phyloP scores from a whole-genome alignment of 163 green algal genomes.

The Coccomyxa subellipsoidea region DNA sequence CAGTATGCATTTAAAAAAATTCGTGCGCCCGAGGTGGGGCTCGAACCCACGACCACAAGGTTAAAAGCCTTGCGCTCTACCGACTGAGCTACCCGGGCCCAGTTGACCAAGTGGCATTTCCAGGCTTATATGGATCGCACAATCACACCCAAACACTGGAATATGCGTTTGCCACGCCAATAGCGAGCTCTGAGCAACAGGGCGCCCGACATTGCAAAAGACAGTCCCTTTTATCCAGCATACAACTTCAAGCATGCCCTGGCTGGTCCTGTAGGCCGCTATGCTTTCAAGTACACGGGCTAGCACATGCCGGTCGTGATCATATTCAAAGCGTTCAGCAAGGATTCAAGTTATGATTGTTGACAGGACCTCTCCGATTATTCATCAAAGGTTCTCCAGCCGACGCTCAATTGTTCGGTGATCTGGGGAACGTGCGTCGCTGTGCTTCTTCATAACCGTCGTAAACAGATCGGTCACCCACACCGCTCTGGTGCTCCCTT shows the following conservation, averaged over 20 bases:
- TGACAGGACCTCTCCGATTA: no score
- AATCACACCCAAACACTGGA: neutral
- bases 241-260: neutral
- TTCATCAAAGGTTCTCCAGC: no score
- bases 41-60: constrained; percentile 18
- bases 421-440: no score
- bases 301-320: neutral
- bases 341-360: no score
- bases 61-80: constrained; percentile 27
- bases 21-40: constrained; percentile 22
- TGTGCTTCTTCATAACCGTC: no score
- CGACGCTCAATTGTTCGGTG: no score
- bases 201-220: neutral
- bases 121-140: neutral
- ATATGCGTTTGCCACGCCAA: neutral
- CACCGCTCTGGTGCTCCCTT: no score
- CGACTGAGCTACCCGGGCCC: constrained; percentile 25
- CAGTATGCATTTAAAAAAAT: neutral
- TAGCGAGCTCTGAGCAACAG: neutral
- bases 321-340: neutral
- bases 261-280: no score
- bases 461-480: no score
- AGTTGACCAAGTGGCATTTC: neutral
- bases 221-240: neutral
- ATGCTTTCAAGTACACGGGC: no score